phyloP scores from a whole-genome alignment of 129 eudicot genomes.

The Flaveria robusta region DNA sequence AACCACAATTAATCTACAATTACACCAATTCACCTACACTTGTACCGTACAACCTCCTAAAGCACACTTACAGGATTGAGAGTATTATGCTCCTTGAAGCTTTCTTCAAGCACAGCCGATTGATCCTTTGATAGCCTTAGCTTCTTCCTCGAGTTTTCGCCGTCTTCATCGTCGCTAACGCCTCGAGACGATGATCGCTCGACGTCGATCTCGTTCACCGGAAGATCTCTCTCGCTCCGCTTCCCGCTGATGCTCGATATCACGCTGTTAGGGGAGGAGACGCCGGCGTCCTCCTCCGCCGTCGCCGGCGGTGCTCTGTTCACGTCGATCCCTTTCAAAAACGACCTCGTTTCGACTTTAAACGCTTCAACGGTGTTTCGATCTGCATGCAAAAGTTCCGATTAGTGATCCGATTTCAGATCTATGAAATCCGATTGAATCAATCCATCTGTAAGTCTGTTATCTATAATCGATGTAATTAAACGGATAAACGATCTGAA shows the following conservation, averaged over 20 bases:
- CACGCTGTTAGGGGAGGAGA: conserved; percentile 93
- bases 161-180: conserved; percentile 84
- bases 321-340: conserved; percentile 88
- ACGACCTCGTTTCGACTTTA: conserved; percentile 64
- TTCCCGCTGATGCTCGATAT: conserved; percentile 88
- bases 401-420: conserved; percentile 15
- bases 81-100: conserved; percentile 94
- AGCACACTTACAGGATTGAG: conserved; percentile 76
- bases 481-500: too few relatives aligned
- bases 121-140: conserved; percentile 90
- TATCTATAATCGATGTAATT: too few relatives aligned
- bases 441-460: not conserved
- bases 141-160: conserved; percentile 76
- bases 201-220: conserved; percentile 46
- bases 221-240: conserved; percentile 66
- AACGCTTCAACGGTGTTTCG: conserved; percentile 53
- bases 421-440: not conserved
- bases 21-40: not conserved
- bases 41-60: conserved; percentile 14
- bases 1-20: conserved; percentile 7
- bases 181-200: conserved; percentile 75
- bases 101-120: conserved; percentile 88
- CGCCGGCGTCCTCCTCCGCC: conserved; percentile 83
- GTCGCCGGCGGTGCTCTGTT: conserved; percentile 59
- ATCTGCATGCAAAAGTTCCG: conserved; percentile 46